phyloP scores from a whole-genome alignment of 1,284 basidiomycete species.

The Gastroboletus turbinatus region DNA sequence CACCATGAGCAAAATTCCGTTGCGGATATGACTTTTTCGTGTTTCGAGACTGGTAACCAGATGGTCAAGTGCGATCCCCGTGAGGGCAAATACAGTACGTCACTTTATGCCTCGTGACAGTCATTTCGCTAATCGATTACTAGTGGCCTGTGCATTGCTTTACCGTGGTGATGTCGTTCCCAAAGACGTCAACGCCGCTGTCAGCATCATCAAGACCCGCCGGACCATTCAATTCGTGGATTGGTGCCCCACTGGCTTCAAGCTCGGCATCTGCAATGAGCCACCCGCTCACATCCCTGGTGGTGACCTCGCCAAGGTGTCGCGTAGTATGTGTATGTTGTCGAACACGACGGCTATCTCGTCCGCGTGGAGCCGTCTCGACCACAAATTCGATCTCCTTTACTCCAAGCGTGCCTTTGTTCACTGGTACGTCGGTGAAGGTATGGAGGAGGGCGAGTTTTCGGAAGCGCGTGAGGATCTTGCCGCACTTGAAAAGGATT shows the following conservation, averaged over 20 bases:
- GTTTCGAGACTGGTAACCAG: constrained; percentile 92
- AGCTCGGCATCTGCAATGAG: constrained; percentile 91
- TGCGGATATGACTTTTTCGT: constrained; percentile 91
- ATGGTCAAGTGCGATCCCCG: constrained; percentile 86
- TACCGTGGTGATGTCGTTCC: constrained; percentile 89
- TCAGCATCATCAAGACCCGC: constrained; percentile 85
- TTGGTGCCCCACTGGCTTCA: constrained; percentile 91
- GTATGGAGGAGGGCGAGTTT: constrained; percentile 99
- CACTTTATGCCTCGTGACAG: not conserved
- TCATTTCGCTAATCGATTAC: constrained; percentile 10
- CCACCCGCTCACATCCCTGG: constrained; percentile 82
- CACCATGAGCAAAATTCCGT: constrained; percentile 93
- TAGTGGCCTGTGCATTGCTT: constrained; percentile 73
- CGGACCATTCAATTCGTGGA: constrained; percentile 83
- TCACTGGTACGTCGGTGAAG: constrained; percentile 95
- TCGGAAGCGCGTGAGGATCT: constrained; percentile 97
- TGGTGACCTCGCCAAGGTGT: constrained; percentile 86
- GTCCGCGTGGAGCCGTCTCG: constrained; percentile 83
- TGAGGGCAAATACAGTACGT: constrained; percentile 83
- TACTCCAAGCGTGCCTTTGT: constrained; percentile 93
- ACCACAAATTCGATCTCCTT: constrained; percentile 95
- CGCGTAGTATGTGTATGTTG: constrained; percentile 87
- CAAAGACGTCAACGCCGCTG: constrained; percentile 87
- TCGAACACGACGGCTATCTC: constrained; percentile 89
- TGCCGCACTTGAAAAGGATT: constrained; percentile 95